Evolutionary conservation across 345 rosid genomes (phyloP), one percentile per base, ranked within the genome.

Genomic region (Geranium brycei): DNA sequence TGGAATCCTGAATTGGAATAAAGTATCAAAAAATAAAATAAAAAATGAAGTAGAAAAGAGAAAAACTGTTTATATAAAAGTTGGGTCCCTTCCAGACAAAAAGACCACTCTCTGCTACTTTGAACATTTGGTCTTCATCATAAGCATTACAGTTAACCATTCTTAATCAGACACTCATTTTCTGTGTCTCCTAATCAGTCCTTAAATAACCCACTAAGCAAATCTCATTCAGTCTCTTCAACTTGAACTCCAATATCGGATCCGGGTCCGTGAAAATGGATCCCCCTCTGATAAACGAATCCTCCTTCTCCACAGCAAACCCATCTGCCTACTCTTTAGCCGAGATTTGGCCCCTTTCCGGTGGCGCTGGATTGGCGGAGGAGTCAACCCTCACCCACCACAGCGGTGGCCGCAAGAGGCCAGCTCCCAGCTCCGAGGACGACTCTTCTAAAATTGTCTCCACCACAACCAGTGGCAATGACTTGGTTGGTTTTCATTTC

Each of bases 331-430:
- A 83, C 79, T 80, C 79, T 72, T 75, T 88, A 71, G 82, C 88
- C 31, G 99, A 85, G 87, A 93, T 90, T 87, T 93, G 96, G 99
- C 84, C 86, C 59, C 80, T 81, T 65, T 81, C 80, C 62, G 70
- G 77, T 18, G 66, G 62, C 38, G 81, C 72, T 62, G 86, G 83
- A 8, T 72, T 47, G 4, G 64, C 60, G 40, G 95, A 87, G 81
- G 96, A 85, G 68, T 89, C 98, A 13, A 84, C 95, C 0, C 80
- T 89, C 66, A 87, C 93, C 13, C 93, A 84, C 75, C 85, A 83
- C 65, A 86, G 87, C 66, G 86, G 83, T 64, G 84, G 84, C 62
- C 78, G 91, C 78, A 92, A 83, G 85, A 71, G 86, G 73, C 73
- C 76, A 72, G 87, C 79, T 73, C 77, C 84, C 69, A 86, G 84